A percentile compares a stretch with the other conserved stretches of the same genome.
These are phyloP conservation scores for Pichia nanzhaoensis DNA, from an alignment of 805 yeast genomes.

Conservation along the genomic window DNA sequence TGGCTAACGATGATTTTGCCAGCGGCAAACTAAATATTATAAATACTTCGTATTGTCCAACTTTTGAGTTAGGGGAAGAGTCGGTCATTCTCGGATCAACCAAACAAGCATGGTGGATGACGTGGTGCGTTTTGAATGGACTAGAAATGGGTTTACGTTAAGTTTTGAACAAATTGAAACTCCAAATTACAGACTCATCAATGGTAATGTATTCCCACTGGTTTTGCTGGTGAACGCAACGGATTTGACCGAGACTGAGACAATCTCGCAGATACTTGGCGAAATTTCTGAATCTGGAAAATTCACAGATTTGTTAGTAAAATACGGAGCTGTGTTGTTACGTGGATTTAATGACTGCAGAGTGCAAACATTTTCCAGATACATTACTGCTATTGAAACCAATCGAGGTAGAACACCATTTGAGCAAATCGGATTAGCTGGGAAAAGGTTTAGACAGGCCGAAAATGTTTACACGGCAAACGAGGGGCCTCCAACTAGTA, in stretches of 20 bases:
- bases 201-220: background rate
- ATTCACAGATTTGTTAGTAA: background rate
- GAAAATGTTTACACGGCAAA: conserved; percentile 2
- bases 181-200: background rate
- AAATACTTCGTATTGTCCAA: no score
- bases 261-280: background rate
- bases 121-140: background rate
- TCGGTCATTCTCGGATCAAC: no score
- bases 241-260: background rate
- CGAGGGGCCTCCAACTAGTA: conserved; percentile 2
- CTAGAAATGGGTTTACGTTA: background rate
- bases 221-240: background rate
- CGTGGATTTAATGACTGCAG: background rate
- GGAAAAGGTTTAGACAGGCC: conserved; percentile 1
- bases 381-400: conserved; percentile 1
- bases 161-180: background rate
- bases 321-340: conserved; percentile 4
- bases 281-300: background rate
- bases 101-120: background rate
- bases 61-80: no score
- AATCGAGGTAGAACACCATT: conserved; percentile 2
- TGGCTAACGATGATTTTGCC: background rate
- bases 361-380: background rate
- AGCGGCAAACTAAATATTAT: no score
- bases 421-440: conserved; percentile 6